Conservation (phyloP, 345 rosid genomes). For the Lepidium didymum region DNA sequence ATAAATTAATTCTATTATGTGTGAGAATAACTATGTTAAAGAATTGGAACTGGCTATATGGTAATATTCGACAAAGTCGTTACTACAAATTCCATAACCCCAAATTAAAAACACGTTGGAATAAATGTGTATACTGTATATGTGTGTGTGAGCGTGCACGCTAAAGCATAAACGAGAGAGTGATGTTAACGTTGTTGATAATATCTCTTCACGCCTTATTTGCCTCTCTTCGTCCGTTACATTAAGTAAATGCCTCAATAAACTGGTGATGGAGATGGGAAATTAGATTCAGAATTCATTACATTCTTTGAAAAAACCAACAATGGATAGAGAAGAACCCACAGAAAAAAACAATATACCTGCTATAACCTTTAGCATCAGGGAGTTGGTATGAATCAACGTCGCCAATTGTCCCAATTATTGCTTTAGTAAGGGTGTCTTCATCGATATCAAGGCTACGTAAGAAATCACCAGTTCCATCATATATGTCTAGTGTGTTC, state of each 20-base stretch:
- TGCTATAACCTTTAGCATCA: conserved; percentile 90
- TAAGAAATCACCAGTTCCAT: conserved; percentile 71
- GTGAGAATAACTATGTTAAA: background rate
- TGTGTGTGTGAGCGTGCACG: no score
- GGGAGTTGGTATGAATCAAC: conserved; percentile 86
- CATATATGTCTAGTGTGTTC: conserved; percentile 70
- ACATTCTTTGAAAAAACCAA: background rate
- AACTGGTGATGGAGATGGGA: conserved; percentile 24
- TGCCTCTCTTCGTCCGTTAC: conserved; percentile 78
- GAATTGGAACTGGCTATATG: background rate
- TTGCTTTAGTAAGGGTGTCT: conserved; percentile 73
- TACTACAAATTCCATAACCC: background rate
- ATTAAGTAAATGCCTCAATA: conserved; percentile 59
- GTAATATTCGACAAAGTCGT: background rate
- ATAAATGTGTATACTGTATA: no score
- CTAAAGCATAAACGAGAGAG: background rate
- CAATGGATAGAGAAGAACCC: background rate
- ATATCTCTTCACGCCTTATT: conserved; percentile 73
- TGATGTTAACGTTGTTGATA: conserved; percentile 65
- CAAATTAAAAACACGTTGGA: no score
- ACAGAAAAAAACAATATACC: conserved; percentile 34
- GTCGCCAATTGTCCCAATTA: conserved; percentile 84
- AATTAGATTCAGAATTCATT: background rate
- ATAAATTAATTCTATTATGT: background rate
- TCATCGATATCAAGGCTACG: conserved; percentile 66